These are phyloP conservation scores for Cryphonectria radicalis DNA, from an alignment of 2,329 filamentous ascomycete species.

Conservation along the genomic window DNA sequence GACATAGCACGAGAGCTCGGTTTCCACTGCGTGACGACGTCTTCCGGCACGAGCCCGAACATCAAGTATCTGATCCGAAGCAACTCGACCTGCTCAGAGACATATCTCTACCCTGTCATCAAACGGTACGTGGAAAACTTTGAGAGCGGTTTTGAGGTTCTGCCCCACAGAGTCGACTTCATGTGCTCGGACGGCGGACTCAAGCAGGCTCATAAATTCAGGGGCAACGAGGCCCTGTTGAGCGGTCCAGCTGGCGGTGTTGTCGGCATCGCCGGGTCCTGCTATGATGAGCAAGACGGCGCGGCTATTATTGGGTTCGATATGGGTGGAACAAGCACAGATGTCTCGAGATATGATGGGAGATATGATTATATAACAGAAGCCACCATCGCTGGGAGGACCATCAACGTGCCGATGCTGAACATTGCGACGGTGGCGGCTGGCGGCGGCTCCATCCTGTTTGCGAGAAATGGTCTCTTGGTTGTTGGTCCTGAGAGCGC, in stretches of 20 bases:
- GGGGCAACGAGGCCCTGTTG: constrained; percentile 67
- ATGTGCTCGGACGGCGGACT: constrained; percentile 62
- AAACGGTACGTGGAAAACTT: constrained; percentile 71
- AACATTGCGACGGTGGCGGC: constrained; percentile 74
- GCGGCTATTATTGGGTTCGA: constrained; percentile 58
- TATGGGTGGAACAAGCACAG: constrained; percentile 70
- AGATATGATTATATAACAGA: constrained; percentile 75
- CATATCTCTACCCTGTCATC: constrained; percentile 73
- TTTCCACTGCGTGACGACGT: constrained; percentile 70
- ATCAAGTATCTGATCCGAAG: constrained; percentile 71
- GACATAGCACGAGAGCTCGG: constrained; percentile 59
- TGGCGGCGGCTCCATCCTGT: constrained; percentile 57
- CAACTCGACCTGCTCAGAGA: constrained; percentile 71
- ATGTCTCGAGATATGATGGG: constrained; percentile 71
- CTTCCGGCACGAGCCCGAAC: constrained; percentile 70
- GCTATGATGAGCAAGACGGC: constrained; percentile 67
- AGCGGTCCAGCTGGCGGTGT: constrained; percentile 74
- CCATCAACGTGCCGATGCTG: constrained; percentile 72
- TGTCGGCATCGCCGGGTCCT: constrained; percentile 71
- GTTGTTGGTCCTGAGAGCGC: constrained; percentile 75
- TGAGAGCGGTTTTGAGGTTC: constrained; percentile 64
- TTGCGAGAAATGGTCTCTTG: constrained; percentile 72
- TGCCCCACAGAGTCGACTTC: constrained; percentile 64
- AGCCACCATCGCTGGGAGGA: constrained; percentile 71
- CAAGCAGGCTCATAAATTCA: constrained; percentile 60